Conservation (phyloP, 192 early-diverging fungal genomes). For the Coemansia aciculifera region DNA sequence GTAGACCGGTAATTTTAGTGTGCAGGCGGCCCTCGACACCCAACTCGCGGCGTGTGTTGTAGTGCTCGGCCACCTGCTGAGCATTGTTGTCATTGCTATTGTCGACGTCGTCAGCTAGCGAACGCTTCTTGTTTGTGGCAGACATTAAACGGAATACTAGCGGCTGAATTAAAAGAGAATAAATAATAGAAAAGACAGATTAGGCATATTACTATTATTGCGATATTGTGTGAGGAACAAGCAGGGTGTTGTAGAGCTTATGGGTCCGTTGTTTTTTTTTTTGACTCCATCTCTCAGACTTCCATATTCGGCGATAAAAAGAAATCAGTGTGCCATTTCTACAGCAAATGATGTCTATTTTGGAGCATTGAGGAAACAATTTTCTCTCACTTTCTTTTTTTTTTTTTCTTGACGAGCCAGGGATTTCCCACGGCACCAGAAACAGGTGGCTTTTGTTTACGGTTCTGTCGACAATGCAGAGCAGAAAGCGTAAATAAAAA, state of each 20-base stretch:
- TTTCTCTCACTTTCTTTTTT: background rate
- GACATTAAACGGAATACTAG: background rate
- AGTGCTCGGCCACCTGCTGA: conserved; percentile 70
- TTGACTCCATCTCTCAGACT: background rate
- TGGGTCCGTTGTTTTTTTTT: background rate
- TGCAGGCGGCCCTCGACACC: conserved; percentile 72
- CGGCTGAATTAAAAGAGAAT: conserved; percentile 1
- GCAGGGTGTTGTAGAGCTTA: background rate
- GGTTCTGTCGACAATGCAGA: background rate
- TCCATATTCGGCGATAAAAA: background rate
- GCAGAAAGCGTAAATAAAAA: conserved; percentile 1
- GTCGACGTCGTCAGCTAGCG: background rate
- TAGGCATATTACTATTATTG: background rate
- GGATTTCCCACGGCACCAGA: conserved; percentile 2
- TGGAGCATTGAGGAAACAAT: conserved; percentile 1
- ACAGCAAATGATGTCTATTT: background rate
- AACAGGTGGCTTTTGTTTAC: conserved; percentile 3
- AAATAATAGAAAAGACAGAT: background rate
- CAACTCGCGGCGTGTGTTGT: conserved; percentile 83
- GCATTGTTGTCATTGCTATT: conserved; percentile 18
- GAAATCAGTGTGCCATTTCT: background rate
- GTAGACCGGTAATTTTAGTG: conserved; percentile 82
- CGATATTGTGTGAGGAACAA: background rate
- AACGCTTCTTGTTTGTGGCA: background rate
- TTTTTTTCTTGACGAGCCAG: background rate